Evolutionary conservation across 2,329 filamentous ascomycete species (phyloP), one percentile per base, ranked within the genome.

Genomic region (Sphaerulina vaccinii): DNA sequence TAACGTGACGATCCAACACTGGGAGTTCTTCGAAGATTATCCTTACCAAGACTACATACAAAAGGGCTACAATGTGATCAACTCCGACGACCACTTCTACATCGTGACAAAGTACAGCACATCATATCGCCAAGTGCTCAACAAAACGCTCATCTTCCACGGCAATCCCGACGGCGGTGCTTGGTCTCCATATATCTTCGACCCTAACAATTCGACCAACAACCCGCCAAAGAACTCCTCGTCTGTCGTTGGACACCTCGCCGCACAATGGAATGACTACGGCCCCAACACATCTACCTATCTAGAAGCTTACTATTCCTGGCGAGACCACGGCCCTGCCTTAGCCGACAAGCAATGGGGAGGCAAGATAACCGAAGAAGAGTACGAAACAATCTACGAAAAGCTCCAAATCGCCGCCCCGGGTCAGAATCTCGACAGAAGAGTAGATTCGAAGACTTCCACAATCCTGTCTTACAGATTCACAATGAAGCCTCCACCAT

Each of bases 191-290:
- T 60, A 75, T 49, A 70, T 80, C 44, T 80, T 81, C 56, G 77
- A 81, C 46, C 71, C 70, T 0, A 71, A 68, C 15, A 79, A 80
- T 48, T 64, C 66, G 0, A 73, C 72, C 0, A 73, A 79, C 46
- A 80, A 81, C 54, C 73, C 77, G 0, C 55, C 69, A 1, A 59
- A 62, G 7, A 57, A 69, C 2, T 71, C 70, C 24, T 66, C 72
- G 0, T 65, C 68, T 1, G 71, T 80, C 1, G 69, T 76, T 2
- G 79, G 79, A 0, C 71, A 76, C 19, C 72, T 81, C 22, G 69
- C 73, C 2, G 73, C 79, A 1, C 63, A 78, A 3, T 81, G 79
- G 79, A 81, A 80, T 51, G 79, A 82, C 55, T 79, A 76, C 43
- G 79, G 79, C 1, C 68, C 74, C 0, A 79, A 80, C 54, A 73